These are phyloP conservation scores for Thyridium curvatum DNA, from an alignment of 2,329 filamentous ascomycete species.

Conservation along the genomic window DNA sequence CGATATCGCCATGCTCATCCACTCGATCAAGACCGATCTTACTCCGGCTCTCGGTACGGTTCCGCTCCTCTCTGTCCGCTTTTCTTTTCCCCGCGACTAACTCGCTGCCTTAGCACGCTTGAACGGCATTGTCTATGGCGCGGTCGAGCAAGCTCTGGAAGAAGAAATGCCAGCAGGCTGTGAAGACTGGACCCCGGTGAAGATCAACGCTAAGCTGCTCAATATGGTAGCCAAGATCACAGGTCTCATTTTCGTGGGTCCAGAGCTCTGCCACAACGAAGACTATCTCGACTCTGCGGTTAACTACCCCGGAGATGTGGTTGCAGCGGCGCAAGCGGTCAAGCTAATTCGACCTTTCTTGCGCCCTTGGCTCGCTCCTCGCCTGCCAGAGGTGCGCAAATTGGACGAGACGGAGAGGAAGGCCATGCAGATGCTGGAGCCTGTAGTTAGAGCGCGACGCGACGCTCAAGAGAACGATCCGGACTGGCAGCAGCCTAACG, in stretches of 20 bases:
- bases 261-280: constrained; percentile 35
- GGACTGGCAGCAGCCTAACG: constrained; percentile 27
- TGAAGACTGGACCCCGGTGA: constrained; percentile 34
- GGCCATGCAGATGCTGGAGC: too few species aligned
- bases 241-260: constrained; percentile 38
- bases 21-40: too few species aligned
- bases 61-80: too few species aligned
- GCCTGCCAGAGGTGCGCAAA: constrained; percentile 25
- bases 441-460: constrained; percentile 23
- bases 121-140: too few species aligned
- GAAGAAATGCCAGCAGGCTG: too few species aligned
- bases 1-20: too few species aligned
- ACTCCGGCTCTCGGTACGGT: too few species aligned
- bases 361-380: constrained; percentile 11
- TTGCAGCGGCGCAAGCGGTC: not conserved
- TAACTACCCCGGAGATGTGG: constrained; percentile 29
- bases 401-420: too few species aligned
- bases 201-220: constrained; percentile 31
- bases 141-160: too few species aligned
- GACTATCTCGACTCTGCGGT: constrained; percentile 37
- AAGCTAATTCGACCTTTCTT: too few species aligned
- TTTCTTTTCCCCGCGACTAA: too few species aligned
- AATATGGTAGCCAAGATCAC: constrained; percentile 38
- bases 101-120: too few species aligned
- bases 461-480: constrained; percentile 8